phyloP scores from a whole-genome alignment of 352 stramenopile genomes.

The Detonula confervacea region DNA sequence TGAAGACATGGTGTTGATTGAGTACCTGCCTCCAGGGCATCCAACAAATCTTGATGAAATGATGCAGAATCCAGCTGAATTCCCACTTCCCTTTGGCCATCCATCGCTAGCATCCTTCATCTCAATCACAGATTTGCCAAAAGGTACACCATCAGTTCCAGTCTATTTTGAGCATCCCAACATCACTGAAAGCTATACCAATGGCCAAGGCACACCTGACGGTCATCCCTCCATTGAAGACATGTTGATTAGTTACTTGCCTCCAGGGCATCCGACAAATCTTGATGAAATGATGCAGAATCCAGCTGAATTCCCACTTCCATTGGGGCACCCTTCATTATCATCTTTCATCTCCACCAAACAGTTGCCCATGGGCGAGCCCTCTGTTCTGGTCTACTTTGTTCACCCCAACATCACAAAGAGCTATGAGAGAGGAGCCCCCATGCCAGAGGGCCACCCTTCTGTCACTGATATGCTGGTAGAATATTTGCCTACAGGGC shows the following conservation, averaged over 20 bases:
- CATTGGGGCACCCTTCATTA: background rate
- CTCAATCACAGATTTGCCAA: background rate
- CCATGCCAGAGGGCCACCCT: too few species aligned
- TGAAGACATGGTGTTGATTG: too few species aligned
- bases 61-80: background rate
- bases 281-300: conserved; percentile 23
- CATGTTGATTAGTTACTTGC: conserved; percentile 1
- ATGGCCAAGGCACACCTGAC: background rate
- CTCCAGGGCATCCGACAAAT: conserved; percentile 17
- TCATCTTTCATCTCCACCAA: background rate
- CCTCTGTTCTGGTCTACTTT: too few species aligned
- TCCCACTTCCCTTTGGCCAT: too few species aligned
- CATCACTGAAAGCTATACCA: conserved; percentile 2
- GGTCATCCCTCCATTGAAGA: conserved; percentile 21
- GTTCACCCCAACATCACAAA: too few species aligned
- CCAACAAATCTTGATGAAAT: conserved; percentile 9
- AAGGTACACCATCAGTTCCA: background rate
- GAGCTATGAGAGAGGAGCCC: too few species aligned
- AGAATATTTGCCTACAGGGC: background rate
- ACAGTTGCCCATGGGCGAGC: background rate
- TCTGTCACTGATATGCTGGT: too few species aligned
- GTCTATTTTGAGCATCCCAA: too few species aligned
- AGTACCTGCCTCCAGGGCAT: background rate
- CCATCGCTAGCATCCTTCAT: background rate
- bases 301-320: too few species aligned